Conservation (phyloP, 2,329 filamentous ascomycete species). For the Lachnellula occidentalis region DNA sequence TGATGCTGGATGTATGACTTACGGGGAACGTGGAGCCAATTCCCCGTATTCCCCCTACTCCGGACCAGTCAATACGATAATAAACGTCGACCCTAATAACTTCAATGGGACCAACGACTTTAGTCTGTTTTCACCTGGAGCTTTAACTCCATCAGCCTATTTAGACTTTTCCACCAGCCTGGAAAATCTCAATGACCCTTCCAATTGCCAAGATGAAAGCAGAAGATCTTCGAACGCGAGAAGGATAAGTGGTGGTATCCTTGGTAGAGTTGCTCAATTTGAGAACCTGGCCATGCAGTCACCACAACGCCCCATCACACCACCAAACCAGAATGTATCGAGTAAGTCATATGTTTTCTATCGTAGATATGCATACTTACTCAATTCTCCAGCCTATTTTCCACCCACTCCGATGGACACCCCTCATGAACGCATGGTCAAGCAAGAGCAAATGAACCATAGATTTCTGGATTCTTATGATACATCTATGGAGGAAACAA, state of each 20-base stretch:
- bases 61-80: constrained; percentile 40
- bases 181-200: constrained; percentile 18
- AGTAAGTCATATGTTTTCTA: constrained; percentile 42
- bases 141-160: constrained; percentile 27
- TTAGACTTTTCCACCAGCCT: constrained; percentile 29
- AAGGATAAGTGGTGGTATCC: constrained; percentile 56
- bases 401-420: constrained; percentile 65
- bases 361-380: constrained; percentile 1
- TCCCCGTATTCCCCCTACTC: constrained; percentile 27
- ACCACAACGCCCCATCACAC: constrained; percentile 52
- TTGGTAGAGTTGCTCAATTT: constrained; percentile 55
- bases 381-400: constrained; percentile 47
- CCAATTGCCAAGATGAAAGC: constrained; percentile 21
- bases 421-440: constrained; percentile 43
- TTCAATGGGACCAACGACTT: constrained; percentile 28
- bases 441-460: constrained; percentile 31
- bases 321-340: constrained; percentile 52
- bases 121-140: constrained; percentile 22
- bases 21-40: constrained; percentile 23
- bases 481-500: constrained; percentile 61
- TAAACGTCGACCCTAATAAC: constrained; percentile 32
- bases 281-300: constrained; percentile 46
- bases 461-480: constrained; percentile 58
- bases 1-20: constrained; percentile 38
- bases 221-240: constrained; percentile 31